phyloP scores from a whole-genome alignment of 257 asterid genomes.

The Cinchona pubescens region DNA sequence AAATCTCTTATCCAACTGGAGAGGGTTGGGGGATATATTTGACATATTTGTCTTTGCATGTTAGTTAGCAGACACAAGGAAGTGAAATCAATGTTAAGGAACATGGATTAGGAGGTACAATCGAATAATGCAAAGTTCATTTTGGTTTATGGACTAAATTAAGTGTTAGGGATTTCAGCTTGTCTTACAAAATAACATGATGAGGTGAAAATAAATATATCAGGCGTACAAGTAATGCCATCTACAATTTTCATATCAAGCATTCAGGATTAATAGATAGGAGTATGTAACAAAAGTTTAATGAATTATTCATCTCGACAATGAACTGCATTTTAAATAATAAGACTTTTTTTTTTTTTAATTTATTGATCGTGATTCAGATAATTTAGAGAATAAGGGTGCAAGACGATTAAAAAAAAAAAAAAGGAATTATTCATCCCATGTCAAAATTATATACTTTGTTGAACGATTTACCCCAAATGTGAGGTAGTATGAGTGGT shows the following conservation, averaged over 20 bases:
- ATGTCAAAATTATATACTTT: neutral
- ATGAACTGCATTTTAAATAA: too few relatives aligned
- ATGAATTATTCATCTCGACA: too few relatives aligned
- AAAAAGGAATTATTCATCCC: neutral
- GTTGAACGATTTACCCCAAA: neutral
- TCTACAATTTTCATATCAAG: too few relatives aligned
- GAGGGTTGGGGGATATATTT: neutral
- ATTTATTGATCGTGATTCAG: too few relatives aligned
- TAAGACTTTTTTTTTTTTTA: too few relatives aligned
- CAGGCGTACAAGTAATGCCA: too few relatives aligned
- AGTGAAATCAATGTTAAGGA: neutral
- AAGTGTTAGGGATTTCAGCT: neutral
- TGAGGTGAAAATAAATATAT: neutral
- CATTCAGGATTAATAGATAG: too few relatives aligned
- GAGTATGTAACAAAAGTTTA: too few relatives aligned
- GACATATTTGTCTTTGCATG: neutral
- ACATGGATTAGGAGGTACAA: neutral
- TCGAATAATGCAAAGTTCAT: neutral
- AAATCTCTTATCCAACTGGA: neutral
- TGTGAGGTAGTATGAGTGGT: neutral
- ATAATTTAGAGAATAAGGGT: too few relatives aligned
- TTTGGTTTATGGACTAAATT: neutral
- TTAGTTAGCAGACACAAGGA: neutral
- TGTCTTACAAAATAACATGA: neutral
- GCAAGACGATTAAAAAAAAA: too few relatives aligned